A percentile compares a stretch with the other conserved stretches of the same genome.
Evolutionary conservation across 805 yeast genomes (phyloP).

Genomic region (Pichia rugopelliculosa): DNA sequence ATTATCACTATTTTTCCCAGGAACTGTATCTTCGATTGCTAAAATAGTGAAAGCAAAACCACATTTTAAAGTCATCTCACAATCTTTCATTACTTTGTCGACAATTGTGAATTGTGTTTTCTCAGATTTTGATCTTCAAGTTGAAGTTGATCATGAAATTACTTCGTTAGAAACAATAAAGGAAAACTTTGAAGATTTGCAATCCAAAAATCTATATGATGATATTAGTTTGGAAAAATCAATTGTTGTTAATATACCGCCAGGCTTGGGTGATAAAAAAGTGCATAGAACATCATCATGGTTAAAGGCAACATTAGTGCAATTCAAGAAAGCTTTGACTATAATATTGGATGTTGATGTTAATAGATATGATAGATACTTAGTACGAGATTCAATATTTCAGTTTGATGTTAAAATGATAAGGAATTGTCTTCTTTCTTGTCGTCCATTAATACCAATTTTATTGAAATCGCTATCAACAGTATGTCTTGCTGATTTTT

Average conservation of each 20-base stretch:
- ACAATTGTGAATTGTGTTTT: constrained; percentile 31
- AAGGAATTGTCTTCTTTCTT: constrained; percentile 27
- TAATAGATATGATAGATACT: constrained; percentile 19
- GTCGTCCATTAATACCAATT: constrained; percentile 31
- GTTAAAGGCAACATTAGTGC: constrained; percentile 47
- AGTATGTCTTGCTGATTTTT: constrained; percentile 15
- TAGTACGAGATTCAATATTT: constrained; percentile 29
- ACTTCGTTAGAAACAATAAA: constrained; percentile 14
- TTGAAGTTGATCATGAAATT: constrained; percentile 7
- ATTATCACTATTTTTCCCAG: constrained; percentile 43
- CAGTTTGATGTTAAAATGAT: constrained; percentile 27
- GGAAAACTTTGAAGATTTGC: background rate
- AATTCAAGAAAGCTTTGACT: constrained; percentile 40
- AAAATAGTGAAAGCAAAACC: constrained; percentile 30
- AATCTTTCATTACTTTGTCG: constrained; percentile 26
- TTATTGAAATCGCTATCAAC: constrained; percentile 26
- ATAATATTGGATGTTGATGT: constrained; percentile 23
- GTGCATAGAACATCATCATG: constrained; percentile 40
- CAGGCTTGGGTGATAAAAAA: constrained; percentile 7
- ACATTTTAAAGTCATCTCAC: constrained; percentile 32
- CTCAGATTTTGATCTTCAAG: constrained; percentile 33
- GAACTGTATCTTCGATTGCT: constrained; percentile 39
- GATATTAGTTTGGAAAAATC: constrained; percentile 3
- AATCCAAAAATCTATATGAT: background rate
- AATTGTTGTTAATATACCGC: constrained; percentile 15